Evolutionary conservation across 2,329 filamentous ascomycete genomes (phyloP), one percentile per base, ranked within the genome.

Genomic region (Phialophora verrucosa): DNA sequence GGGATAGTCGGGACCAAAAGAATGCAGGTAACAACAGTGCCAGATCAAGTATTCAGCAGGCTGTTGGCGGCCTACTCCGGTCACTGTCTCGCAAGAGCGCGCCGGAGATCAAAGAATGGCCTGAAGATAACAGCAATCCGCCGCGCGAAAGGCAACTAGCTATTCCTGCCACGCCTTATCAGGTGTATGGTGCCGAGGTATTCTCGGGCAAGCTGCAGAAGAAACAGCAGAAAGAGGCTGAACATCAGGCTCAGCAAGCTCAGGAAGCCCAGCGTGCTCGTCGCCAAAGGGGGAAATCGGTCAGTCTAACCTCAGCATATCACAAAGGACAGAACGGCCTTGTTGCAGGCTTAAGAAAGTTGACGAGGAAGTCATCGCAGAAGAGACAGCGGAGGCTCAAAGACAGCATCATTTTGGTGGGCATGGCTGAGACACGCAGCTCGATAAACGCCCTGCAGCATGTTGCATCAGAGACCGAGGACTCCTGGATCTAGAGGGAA

Each of bases 371-470:
- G 12, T 74, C 75, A 27, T 75, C 77, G 14, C 76, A 80, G 60
- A 76, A 76, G 32, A 72, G 77, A 27, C 74, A 76, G 38, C 75
- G 74, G 59, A 73, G 75, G 57, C 62, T 81, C 61, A 81, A 81
- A 70, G 74, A 77, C 23, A 76, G 78, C 57, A 81, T 81, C 55
- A 77, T 75, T 54, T 31, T 81, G 27, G 72, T 81, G 35, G 78
- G 79, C 4, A 77, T 78, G 12, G 73, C 17, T 11, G 23, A 55
- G 35, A 58, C 50, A n/a, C 38, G 20, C 3, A 44, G 44, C 23
- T 23, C 27, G 25, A 50, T 66, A 31, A 71, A 77, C 69, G 73
- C 73, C 12, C 38, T 49, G 54, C 35, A 63, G 27, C 62, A 44
- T 12, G 38, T 42, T 23, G 23, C 29, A 31, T 42, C n/a, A 27